Evolutionary conservation across 2,329 filamentous ascomycete species (phyloP), one percentile per base, ranked within the genome.

Genomic region (Arthroderma uncinatum): DNA sequence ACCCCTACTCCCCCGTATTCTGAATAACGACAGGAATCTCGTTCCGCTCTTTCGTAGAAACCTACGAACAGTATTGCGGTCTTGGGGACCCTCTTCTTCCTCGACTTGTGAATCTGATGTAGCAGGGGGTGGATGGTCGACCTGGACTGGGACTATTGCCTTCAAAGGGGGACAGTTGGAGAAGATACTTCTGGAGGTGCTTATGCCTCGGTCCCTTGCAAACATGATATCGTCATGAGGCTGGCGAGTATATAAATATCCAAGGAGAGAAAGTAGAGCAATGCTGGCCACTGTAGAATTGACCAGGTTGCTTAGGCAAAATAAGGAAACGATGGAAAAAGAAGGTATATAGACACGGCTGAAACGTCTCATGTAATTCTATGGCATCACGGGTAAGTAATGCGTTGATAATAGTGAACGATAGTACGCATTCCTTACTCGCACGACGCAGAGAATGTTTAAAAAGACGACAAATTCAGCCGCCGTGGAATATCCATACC

Each of bases 41-140:
- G 70, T 71, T 37, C 71, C 66, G 57, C 68, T 71, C 47, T 65
- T 64, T 19, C 64, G 68, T n/a, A 73, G 56, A 30, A 67, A 66
- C 23, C 59, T 57, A 39, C 64, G 67, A 7, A 73, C 63, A 28
- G 64, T 65, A 50, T 66, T 64, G 50, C 60, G 67, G 23, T 60
- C 14, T 53, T 55, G 8, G 57, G 54, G 50, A 58, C 25, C 53
- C 12, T 30, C 2, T n/a, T 19, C 47, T 33, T 12, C 4, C 21
- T 25, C 21, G 4, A 10, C 23, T 7, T 50, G 47, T n/a, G 65
- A 57, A 10, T 58, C 58, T 4, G 64, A 68, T 9, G 59, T 60
- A 30, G 61, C 62, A 16, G 59, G 57, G 23, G 59, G 61, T 33
- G 47, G 23, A 30, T 50, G 1, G 8, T 50, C 33, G 28, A 8